Conservation (phyloP, 2,329 filamentous ascomycete species). For the Botryotinia globosa region DNA sequence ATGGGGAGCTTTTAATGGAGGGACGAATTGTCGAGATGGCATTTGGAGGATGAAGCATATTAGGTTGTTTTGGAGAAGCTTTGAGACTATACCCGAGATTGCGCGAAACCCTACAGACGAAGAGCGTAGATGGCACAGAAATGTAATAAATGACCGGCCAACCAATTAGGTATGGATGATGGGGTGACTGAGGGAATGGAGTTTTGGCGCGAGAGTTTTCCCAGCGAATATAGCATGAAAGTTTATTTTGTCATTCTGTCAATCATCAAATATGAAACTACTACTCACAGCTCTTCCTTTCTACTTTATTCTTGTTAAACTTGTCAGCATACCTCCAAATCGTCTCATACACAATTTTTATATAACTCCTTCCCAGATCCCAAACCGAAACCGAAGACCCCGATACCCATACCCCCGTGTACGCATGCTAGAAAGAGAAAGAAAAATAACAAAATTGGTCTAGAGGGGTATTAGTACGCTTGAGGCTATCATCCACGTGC, state of each 20-base stretch:
- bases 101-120: neutral
- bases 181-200: neutral
- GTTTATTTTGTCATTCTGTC: slow-evolving; percentile 17
- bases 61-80: neutral
- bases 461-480: slow-evolving; percentile 24
- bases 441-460: slow-evolving; percentile 2
- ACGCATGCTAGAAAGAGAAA: slow-evolving; percentile 3
- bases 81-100: slow-evolving; percentile 22
- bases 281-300: neutral
- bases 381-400: neutral
- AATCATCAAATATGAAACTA: slow-evolving; percentile 16
- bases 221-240: slow-evolving; percentile 7
- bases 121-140: neutral
- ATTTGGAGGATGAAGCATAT: neutral
- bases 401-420: neutral
- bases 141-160: slow-evolving; percentile 10
- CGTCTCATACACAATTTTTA: slow-evolving; percentile 19
- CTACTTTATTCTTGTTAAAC: neutral
- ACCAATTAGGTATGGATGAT: neutral
- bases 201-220: slow-evolving; percentile 14
- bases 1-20: neutral
- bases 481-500: neutral
- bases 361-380: slow-evolving; percentile 18
- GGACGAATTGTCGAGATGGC: neutral
- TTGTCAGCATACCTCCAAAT: slow-evolving; percentile 10